Conservation (phyloP, 2,329 filamentous ascomycete genomes). For the Rhexocercosporidium sp. region DNA sequence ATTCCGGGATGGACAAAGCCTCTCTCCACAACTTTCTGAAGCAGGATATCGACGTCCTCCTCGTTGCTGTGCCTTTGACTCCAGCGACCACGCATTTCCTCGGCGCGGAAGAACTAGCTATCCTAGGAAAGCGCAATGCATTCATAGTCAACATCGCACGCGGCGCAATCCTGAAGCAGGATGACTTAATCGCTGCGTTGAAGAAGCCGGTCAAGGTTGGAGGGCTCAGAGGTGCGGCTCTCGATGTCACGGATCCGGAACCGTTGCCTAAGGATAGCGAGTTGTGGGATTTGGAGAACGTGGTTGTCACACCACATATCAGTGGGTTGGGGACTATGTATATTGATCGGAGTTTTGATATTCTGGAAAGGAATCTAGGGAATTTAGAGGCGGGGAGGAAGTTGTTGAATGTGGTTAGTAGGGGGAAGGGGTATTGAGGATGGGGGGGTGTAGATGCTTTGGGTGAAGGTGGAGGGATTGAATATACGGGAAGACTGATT, state of each 20-base stretch:
- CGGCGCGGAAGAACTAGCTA: constrained; percentile 45
- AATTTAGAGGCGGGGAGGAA: constrained; percentile 55
- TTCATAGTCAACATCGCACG: constrained; percentile 69
- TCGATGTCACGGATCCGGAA: constrained; percentile 74
- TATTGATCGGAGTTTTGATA: constrained; percentile 59
- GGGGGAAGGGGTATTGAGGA: constrained; percentile 62
- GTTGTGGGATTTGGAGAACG: constrained; percentile 66
- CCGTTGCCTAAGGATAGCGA: constrained; percentile 64
- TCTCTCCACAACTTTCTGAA: constrained; percentile 44
- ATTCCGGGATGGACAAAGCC: constrained; percentile 41
- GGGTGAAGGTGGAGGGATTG: neutral
- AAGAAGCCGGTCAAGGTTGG: constrained; percentile 45
- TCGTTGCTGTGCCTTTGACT: constrained; percentile 46
- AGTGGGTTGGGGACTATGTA: constrained; percentile 61
- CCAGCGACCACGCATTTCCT: constrained; percentile 46
- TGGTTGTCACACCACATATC: constrained; percentile 69
- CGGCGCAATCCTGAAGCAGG: constrained; percentile 64
- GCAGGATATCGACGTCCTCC: constrained; percentile 45
- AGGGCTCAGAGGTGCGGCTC: constrained; percentile 62
- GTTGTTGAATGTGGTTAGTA: constrained; percentile 66
- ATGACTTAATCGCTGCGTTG: constrained; percentile 61
- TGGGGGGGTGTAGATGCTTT: neutral
- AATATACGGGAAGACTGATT: too few species aligned
- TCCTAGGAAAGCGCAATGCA: constrained; percentile 48
- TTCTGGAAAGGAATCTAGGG: constrained; percentile 62